Evolutionary conservation across 768 basidiomycete genomes (phyloP).

Genomic region (Lyophyllum decastes): DNA sequence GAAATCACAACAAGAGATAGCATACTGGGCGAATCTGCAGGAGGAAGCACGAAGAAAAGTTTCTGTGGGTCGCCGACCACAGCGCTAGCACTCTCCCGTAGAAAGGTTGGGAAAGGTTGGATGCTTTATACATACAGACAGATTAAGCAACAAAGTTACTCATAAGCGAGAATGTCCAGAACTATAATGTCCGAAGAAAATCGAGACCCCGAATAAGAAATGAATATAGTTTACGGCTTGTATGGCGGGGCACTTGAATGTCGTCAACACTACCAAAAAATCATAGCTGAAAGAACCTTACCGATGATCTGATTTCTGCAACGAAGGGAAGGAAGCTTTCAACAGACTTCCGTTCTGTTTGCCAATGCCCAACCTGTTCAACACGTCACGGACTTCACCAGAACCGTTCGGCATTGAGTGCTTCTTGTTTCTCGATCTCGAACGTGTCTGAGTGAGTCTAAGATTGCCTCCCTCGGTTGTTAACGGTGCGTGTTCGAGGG

Average conservation of each 20-base stretch:
- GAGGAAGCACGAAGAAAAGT: constrained; percentile 74
- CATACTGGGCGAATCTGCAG: constrained; percentile 84
- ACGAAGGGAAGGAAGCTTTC: constrained; percentile 69
- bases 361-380: constrained; percentile 83
- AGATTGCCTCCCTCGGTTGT: constrained; percentile 38
- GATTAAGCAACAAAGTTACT: constrained; percentile 1
- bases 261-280: not conserved
- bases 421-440: constrained; percentile 53
- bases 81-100: constrained; percentile 3
- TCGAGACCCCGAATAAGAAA: constrained; percentile 1
- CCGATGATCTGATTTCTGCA: constrained; percentile 45
- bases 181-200: not conserved
- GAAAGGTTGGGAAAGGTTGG: not conserved
- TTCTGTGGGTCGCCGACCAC: constrained; percentile 36
- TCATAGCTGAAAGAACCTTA: not conserved
- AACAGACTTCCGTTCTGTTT: constrained; percentile 64
- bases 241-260: constrained; percentile 16
- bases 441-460: constrained; percentile 52
- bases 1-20: constrained; percentile 83
- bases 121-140: constrained; percentile 7
- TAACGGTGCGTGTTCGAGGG: constrained; percentile 68
- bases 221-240: constrained; percentile 10
- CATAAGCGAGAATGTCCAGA: constrained; percentile 4
- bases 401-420: constrained; percentile 50
- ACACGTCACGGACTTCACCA: constrained; percentile 77